These are phyloP conservation scores for Pseudozyma flocculosa DNA, from an alignment of 1,284 basidiomycete genomes.

Conservation along the genomic window DNA sequence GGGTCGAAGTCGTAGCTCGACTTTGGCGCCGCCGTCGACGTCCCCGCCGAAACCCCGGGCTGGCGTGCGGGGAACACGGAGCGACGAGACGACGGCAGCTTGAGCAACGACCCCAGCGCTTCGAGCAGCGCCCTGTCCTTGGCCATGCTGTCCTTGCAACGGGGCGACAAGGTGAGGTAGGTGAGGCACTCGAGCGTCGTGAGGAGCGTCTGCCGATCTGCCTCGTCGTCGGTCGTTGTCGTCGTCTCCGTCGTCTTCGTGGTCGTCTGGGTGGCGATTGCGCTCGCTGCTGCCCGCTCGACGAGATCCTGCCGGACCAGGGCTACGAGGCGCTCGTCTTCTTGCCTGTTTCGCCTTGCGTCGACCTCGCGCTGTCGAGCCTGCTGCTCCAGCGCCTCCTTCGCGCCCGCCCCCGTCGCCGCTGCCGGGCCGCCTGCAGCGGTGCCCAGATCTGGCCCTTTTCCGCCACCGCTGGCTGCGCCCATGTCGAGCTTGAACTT, in stretches of 20 bases:
- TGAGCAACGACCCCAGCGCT: slow-evolving; percentile 16
- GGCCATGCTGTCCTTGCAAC: slow-evolving; percentile 19
- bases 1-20: not conserved
- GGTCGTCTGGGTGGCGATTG: not conserved
- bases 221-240: not conserved
- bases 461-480: too few relatives aligned
- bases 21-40: slow-evolving; percentile 1
- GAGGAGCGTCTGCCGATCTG: slow-evolving; percentile 8
- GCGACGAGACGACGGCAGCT: not conserved
- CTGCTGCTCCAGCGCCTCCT: not conserved
- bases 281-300: not conserved
- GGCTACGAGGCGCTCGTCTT: slow-evolving; percentile 13
- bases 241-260: not conserved
- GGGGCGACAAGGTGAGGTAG: slow-evolving; percentile 38
- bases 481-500: too few relatives aligned
- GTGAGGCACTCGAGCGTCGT: slow-evolving; percentile 42
- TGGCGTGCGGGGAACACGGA: slow-evolving; percentile 2
- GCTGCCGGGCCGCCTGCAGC: too few relatives aligned
- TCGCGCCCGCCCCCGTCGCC: too few relatives aligned
- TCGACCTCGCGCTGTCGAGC: slow-evolving; percentile 7
- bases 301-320: slow-evolving; percentile 8
- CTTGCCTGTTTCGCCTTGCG: slow-evolving; percentile 5
- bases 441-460: too few relatives aligned
- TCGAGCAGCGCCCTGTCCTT: slow-evolving; percentile 19
- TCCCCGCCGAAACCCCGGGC: not conserved